Base-by-base conservation (phyloP, 2,329 filamentous ascomycete species). In the Ambrosiella cleistominuta region DNA sequence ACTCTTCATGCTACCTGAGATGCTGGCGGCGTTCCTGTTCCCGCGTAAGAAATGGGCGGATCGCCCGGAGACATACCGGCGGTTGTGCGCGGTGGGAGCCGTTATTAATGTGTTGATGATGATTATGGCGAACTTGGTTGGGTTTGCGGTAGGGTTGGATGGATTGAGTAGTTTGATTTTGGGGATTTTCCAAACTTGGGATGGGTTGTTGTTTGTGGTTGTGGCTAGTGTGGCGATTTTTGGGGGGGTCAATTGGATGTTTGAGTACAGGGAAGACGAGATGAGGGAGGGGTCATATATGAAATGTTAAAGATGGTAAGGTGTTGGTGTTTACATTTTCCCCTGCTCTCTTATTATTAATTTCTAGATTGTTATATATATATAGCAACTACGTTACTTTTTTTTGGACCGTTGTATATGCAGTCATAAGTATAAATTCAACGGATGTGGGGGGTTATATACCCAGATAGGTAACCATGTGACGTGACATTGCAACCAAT, bases 91-190 rank as follows among this genome's bases (percentile, higher is more conserved):
- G 5, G 68, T 86, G 13, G 93, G 91, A 1, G 88, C 82, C 0
- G 87, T 96, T 2, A 79, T 72, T 0, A 96, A 96, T 64, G 78
- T 95, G 27, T 71, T 97, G 53, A 89, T 96, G 85, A 93, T 98
- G 86, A 95, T 97, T 78, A 78, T 80, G 50, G 93, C 91, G 13
- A 98, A 98, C 67, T 72, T 98, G 15, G 89, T 98, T 9, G 93
- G 93, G 0, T 98, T 97, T 70, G 93, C 91, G 0, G 78, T 98
- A 11, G 94, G 94, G 0, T 63, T 96, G 54, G 93, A 98, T 66
- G 93, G 94, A 0, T 64, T 97, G 66, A 79, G 86, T 68, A 85
- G 78, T 37, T 80, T 97, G 54, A 68, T 95, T 8, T 74, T 75
- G 60, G 83, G 85, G 1, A 89, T 97, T 60, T 73, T 94, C 56